A percentile compares a stretch with the other conserved stretches of the same genome.
These are phyloP conservation scores for Suhomyces bribrorum DNA, from an alignment of 1,139 yeast genomes.

Conservation along the genomic window DNA sequence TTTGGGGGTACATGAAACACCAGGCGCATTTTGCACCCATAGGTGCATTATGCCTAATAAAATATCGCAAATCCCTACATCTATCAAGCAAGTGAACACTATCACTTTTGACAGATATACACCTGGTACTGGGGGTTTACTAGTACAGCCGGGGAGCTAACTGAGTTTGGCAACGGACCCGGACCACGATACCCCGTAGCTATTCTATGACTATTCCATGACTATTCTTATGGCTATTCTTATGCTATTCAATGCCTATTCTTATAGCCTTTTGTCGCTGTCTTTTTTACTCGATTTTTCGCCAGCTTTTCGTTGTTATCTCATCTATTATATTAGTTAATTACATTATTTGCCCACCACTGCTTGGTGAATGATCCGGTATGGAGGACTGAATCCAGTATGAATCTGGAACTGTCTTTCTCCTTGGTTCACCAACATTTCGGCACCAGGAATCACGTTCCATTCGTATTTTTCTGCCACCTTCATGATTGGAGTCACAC, in stretches of 20 bases:
- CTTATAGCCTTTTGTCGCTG: not conserved
- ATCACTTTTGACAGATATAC: too few relatives aligned
- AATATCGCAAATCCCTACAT: too few relatives aligned
- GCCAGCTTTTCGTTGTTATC: not conserved
- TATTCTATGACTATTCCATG: too few relatives aligned
- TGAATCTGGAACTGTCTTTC: slow-evolving; percentile 80
- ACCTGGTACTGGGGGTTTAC: too few relatives aligned
- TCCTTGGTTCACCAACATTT: slow-evolving; percentile 92
- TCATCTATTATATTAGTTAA: slow-evolving; percentile 1
- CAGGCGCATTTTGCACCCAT: too few relatives aligned
- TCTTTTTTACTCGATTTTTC: not conserved
- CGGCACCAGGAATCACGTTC: slow-evolving; percentile 82
- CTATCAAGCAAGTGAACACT: too few relatives aligned
- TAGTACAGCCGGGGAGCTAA: too few relatives aligned
- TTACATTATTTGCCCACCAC: slow-evolving; percentile 30
- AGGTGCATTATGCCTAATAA: too few relatives aligned
- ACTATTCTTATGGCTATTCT: too few relatives aligned
- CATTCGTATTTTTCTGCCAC: slow-evolving; percentile 66
- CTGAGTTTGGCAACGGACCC: too few relatives aligned
- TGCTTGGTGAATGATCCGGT: slow-evolving; percentile 58
- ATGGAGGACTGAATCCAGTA: slow-evolving; percentile 71
- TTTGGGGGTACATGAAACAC: too few relatives aligned
- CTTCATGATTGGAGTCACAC: slow-evolving; percentile 79
- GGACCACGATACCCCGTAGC: too few relatives aligned
- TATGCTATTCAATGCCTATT: not conserved